Evolutionary conservation across 805 yeast species (phyloP).

Genomic region (Candida ovalis): DNA sequence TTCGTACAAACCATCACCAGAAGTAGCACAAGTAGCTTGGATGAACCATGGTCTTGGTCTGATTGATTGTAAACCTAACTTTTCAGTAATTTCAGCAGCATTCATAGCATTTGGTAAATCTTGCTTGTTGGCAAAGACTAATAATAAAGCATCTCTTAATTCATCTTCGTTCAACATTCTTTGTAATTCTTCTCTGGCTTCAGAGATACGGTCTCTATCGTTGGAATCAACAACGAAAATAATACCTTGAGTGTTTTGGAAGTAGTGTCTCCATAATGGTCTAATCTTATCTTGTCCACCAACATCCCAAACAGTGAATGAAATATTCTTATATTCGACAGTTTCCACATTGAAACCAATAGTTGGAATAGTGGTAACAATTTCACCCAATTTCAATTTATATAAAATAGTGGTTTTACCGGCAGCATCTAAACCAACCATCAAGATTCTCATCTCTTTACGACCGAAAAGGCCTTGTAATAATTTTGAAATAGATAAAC

Average conservation of each 20-base stretch:
- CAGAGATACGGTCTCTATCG: constrained; percentile 96
- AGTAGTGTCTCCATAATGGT: constrained; percentile 98
- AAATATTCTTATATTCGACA: constrained; percentile 94
- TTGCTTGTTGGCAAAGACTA: constrained; percentile 97
- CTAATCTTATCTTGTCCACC: constrained; percentile 99
- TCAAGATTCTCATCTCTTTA: constrained; percentile 95
- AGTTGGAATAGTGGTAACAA: constrained; percentile 94
- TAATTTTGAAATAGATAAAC: constrained; percentile 90
- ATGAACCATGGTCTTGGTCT: constrained; percentile 99
- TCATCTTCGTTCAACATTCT: constrained; percentile 98
- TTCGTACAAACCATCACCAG: constrained; percentile 98
- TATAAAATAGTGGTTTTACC: constrained; percentile 97
- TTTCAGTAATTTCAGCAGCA: constrained; percentile 97
- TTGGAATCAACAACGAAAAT: constrained; percentile 96
- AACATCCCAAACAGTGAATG: constrained; percentile 98
- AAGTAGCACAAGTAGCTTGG: constrained; percentile 98
- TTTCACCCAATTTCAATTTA: constrained; percentile 93
- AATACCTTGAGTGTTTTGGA: constrained; percentile 98
- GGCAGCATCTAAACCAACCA: constrained; percentile 98
- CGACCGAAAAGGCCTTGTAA: constrained; percentile 94
- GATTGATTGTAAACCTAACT: constrained; percentile 92
- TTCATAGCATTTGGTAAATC: constrained; percentile 99
- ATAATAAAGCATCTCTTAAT: constrained; percentile 90
- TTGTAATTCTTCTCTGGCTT: constrained; percentile 97
- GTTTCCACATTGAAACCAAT: constrained; percentile 98